These are phyloP conservation scores for Malassezia cuniculi DNA, from an alignment of 1,284 basidiomycete genomes.

Conservation along the genomic window DNA sequence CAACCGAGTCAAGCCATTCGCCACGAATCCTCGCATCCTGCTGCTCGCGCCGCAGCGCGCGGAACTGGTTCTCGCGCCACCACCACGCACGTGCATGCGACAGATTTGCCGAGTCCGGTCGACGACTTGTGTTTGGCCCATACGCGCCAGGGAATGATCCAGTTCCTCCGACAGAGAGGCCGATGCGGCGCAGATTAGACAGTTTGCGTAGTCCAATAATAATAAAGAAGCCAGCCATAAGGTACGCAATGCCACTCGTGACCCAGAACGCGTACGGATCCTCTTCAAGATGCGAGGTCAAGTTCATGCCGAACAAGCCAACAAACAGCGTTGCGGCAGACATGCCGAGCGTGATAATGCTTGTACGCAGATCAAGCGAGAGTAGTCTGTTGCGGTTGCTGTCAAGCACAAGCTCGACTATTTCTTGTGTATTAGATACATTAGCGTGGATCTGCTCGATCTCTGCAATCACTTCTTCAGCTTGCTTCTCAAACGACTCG, in stretches of 20 bases:
- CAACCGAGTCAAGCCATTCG: too few species aligned
- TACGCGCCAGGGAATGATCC: neutral
- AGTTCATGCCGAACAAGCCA: constrained; percentile 87
- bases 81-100: constrained; percentile 15
- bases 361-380: constrained; percentile 76
- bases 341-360: constrained; percentile 85
- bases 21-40: too few species aligned
- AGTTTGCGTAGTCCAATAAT: constrained; percentile 20
- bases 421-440: constrained; percentile 90
- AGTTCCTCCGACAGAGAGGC: constrained; percentile 11
- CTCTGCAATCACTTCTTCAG: constrained; percentile 33
- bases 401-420: constrained; percentile 90
- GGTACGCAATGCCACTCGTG: constrained; percentile 16
- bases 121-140: too few species aligned
- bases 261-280: constrained; percentile 24
- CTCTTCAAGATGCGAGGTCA: constrained; percentile 27
- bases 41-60: constrained; percentile 8
- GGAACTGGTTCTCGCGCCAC: constrained; percentile 18
- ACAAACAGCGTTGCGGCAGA: constrained; percentile 83
- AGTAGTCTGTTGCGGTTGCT: constrained; percentile 86
- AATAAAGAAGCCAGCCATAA: constrained; percentile 17
- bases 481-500: constrained; percentile 76
- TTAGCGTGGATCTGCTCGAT: constrained; percentile 26
- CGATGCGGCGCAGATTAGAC: constrained; percentile 19
- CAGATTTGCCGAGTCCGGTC: constrained; percentile 5